Evolutionary conservation across 345 rosid genomes (phyloP).

Genomic region (Noccaea bulbosa): DNA sequence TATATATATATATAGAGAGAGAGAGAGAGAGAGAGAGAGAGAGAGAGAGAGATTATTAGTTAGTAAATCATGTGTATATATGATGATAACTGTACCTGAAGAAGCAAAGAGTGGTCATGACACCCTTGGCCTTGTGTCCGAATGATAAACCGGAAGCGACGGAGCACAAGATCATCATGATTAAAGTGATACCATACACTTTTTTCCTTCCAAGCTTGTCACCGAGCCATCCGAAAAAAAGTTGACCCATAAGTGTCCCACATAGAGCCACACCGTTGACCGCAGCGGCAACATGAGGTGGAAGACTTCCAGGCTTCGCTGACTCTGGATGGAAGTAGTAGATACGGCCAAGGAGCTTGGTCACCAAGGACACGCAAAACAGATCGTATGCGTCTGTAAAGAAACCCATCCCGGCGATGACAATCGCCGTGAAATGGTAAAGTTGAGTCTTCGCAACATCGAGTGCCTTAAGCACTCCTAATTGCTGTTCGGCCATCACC

Average conservation of each 20-base stretch:
- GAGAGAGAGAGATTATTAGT: too few relatives aligned
- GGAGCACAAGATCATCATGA: conserved; percentile 63
- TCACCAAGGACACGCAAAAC: conserved; percentile 64
- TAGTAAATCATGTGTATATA: background rate
- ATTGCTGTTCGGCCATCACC: conserved; percentile 27
- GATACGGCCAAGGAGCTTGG: conserved; percentile 72
- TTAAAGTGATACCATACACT: conserved; percentile 61
- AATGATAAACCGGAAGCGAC: conserved; percentile 65
- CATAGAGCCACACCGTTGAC: conserved; percentile 63
- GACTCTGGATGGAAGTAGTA: conserved; percentile 57
- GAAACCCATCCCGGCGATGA: conserved; percentile 82
- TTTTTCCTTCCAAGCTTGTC: conserved; percentile 71
- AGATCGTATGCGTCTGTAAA: conserved; percentile 85
- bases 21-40: too few relatives aligned
- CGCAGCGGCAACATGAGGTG: conserved; percentile 43
- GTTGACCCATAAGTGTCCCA: conserved; percentile 63
- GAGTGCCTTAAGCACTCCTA: conserved; percentile 65
- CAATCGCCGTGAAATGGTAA: conserved; percentile 66
- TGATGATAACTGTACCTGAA: conserved; percentile 37
- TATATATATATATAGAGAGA: too few relatives aligned
- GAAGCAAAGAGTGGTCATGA: conserved; percentile 64
- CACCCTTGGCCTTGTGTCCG: conserved; percentile 47
- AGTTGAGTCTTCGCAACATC: conserved; percentile 63
- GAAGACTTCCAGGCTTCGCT: conserved; percentile 50
- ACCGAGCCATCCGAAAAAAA: conserved; percentile 73